phyloP scores from a whole-genome alignment of 2,329 filamentous ascomycete species.

The Cephalotrichum gorgonifer region DNA sequence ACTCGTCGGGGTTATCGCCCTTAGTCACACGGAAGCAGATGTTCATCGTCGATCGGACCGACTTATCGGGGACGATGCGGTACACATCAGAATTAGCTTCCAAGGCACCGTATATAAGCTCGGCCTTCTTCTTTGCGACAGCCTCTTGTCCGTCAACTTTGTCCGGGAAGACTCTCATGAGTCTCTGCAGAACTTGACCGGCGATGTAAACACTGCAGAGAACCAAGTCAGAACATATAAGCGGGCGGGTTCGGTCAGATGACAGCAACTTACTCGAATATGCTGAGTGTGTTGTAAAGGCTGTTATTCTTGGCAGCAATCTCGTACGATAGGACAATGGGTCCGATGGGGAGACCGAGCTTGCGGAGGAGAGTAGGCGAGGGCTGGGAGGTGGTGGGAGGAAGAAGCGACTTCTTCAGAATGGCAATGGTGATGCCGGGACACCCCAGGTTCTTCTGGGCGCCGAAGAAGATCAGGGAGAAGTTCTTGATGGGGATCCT shows the following conservation, averaged over 20 bases:
- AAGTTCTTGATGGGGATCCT: slow-evolving; percentile 69
- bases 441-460: slow-evolving; percentile 87
- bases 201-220: slow-evolving; percentile 66
- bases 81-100: slow-evolving; percentile 68
- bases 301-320: slow-evolving; percentile 87
- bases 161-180: slow-evolving; percentile 54
- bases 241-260: background rate
- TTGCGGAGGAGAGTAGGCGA: slow-evolving; percentile 59
- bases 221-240: background rate
- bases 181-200: slow-evolving; percentile 73
- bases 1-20: slow-evolving; percentile 49
- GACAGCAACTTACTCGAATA: slow-evolving; percentile 57
- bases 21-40: slow-evolving; percentile 74
- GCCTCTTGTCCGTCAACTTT: slow-evolving; percentile 70
- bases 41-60: slow-evolving; percentile 80
- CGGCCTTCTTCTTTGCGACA: slow-evolving; percentile 63
- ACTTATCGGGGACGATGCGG: slow-evolving; percentile 63
- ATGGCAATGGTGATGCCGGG: slow-evolving; percentile 82
- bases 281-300: slow-evolving; percentile 90
- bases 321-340: slow-evolving; percentile 73
- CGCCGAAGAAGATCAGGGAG: slow-evolving; percentile 79
- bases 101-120: slow-evolving; percentile 64
- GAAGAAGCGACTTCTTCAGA: slow-evolving; percentile 69
- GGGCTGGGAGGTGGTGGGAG: slow-evolving; percentile 55
- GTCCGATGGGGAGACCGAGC: slow-evolving; percentile 66